Percentiles rank a stretch among this genome's conserved stretches.
These are phyloP conservation scores for Alternaria ventricosa DNA, from an alignment of 2,329 filamentous ascomycete species.

Conservation along the genomic window DNA sequence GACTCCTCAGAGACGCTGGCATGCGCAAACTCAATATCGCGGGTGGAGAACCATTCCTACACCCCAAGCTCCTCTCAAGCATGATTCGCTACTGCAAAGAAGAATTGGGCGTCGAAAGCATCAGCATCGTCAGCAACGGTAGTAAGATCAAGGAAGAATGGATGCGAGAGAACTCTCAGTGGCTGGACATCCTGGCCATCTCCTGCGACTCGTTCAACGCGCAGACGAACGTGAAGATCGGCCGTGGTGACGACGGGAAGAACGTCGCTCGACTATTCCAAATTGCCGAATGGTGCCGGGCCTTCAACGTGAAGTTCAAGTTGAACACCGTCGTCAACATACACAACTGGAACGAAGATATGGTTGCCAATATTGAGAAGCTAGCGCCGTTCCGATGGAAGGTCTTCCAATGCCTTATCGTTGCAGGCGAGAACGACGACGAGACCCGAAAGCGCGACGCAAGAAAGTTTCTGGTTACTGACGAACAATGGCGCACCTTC, in stretches of 20 bases:
- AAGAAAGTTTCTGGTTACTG: constrained; percentile 2
- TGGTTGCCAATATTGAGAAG: background rate
- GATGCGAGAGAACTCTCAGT: constrained; percentile 1
- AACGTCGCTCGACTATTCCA: background rate
- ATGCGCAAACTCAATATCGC: constrained; percentile 12
- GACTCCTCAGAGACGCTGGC: constrained; percentile 4
- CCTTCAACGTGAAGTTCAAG: constrained; percentile 7
- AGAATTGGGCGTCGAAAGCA: constrained; percentile 2
- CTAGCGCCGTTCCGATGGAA: constrained; percentile 13
- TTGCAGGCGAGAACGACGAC: constrained; percentile 7
- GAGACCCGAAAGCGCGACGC: background rate
- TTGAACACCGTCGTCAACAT: constrained; percentile 7
- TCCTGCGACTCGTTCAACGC: constrained; percentile 6
- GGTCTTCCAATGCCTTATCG: constrained; percentile 5
- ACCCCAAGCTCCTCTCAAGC: background rate
- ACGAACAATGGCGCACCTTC: constrained; percentile 3
- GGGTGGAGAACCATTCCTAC: constrained; percentile 5
- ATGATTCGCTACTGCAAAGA: constrained; percentile 9
- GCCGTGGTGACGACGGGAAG: constrained; percentile 3
- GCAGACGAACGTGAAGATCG: constrained; percentile 4
- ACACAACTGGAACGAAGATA: constrained; percentile 7
- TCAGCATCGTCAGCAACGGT: constrained; percentile 7
- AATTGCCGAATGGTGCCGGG: background rate
- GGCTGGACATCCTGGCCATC: constrained; percentile 7
- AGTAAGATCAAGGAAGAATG: background rate